phyloP scores from a whole-genome alignment of 1,284 basidiomycete genomes.

The Ceratobasidium sp. region DNA sequence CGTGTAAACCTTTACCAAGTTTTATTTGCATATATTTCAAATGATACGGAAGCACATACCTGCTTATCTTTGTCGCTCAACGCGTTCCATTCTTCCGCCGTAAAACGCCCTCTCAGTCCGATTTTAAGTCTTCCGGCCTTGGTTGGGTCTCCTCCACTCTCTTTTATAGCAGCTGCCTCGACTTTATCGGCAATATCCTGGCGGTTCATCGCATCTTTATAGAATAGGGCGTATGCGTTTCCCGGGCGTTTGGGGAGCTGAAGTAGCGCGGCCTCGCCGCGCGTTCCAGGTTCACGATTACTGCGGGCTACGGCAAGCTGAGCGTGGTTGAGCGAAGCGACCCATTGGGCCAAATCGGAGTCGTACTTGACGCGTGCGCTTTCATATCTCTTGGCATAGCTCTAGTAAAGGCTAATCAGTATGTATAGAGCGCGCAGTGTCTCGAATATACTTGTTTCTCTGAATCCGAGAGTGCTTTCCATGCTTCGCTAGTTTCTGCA shows the following conservation, averaged over 20 bases:
- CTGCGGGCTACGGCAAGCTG: constrained; percentile 13
- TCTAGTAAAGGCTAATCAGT: neutral
- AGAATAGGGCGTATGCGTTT: constrained; percentile 28
- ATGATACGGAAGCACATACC: neutral
- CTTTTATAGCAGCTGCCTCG: neutral
- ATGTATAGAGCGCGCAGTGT: no score
- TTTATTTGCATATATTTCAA: neutral
- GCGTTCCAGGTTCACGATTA: constrained; percentile 33
- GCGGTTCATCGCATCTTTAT: neutral
- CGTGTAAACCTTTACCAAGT: neutral
- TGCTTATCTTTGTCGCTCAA: constrained; percentile 32
- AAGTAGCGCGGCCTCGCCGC: neutral
- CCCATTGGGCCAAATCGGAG: constrained; percentile 14
- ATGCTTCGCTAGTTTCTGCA: neutral
- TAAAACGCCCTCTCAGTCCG: neutral
- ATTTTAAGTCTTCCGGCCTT: neutral
- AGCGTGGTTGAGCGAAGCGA: constrained; percentile 26
- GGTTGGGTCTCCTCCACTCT: neutral
- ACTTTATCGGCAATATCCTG: constrained; percentile 7
- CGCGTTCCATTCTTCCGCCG: constrained; percentile 18
- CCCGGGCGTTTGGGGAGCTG: constrained; percentile 28
- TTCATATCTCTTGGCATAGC: constrained; percentile 11
- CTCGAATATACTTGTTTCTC: constrained; percentile 18
- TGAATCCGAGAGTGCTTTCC: constrained; percentile 25
- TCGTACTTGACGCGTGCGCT: neutral